Evolutionary conservation across 768 basidiomycete genomes (phyloP).

Genomic region (Sistotremastrum suecicum): DNA sequence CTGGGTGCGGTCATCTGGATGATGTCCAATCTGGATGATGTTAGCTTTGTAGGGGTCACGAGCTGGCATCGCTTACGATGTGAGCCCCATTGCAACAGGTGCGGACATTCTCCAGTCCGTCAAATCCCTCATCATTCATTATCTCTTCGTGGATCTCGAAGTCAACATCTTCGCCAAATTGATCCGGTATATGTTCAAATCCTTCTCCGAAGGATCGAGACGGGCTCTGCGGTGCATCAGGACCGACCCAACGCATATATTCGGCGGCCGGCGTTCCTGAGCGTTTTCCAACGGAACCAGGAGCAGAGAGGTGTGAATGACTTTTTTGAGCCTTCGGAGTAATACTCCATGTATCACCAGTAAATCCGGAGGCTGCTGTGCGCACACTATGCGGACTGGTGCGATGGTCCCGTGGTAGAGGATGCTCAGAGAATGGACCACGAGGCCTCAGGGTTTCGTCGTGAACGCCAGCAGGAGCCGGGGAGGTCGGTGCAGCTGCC

Average conservation of each 20-base stretch:
- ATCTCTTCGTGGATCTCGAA: conserved; percentile 73
- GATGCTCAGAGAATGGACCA: conserved; percentile 39
- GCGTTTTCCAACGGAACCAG: conserved; percentile 71
- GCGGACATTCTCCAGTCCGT: conserved; percentile 90
- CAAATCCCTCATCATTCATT: conserved; percentile 66
- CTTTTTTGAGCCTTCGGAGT: conserved; percentile 69
- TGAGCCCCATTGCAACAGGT: conserved; percentile 83
- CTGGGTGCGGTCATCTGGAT: conserved; percentile 26
- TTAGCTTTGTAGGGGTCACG: conserved; percentile 22
- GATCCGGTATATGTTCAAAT: conserved; percentile 18
- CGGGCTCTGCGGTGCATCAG: conserved; percentile 68
- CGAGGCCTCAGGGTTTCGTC: conserved; percentile 19
- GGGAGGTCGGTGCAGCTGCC: conserved; percentile 12
- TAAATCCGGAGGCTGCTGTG: conserved; percentile 30
- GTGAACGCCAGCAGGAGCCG: conserved; percentile 6
- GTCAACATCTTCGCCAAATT: conserved; percentile 54
- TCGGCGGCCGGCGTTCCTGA: conserved; percentile 86
- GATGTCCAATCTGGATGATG: conserved; percentile 43
- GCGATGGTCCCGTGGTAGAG: conserved; percentile 32
- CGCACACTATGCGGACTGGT: conserved; percentile 57
- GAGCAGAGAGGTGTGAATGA: conserved; percentile 61
- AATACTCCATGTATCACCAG: conserved; percentile 53
- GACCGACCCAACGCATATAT: conserved; percentile 67
- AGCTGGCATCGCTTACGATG: conserved; percentile 55
- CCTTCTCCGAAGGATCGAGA: conserved; percentile 37